Conservation (phyloP, 2,329 filamentous ascomycete species). For the Juglanconis oblonga region DNA sequence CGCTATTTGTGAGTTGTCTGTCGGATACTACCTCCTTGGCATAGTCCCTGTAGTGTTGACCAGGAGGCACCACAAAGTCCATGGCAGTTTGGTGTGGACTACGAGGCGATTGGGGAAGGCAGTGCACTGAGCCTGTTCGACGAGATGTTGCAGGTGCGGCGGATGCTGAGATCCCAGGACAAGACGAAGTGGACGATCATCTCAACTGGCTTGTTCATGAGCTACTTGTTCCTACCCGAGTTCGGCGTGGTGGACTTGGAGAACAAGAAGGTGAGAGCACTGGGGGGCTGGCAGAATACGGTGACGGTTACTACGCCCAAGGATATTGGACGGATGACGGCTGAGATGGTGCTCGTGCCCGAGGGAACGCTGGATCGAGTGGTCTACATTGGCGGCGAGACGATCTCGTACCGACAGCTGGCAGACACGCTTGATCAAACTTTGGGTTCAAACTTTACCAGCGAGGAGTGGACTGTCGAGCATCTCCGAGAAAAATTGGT, state of each 20-base stretch:
- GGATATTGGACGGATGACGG: conserved; percentile 63
- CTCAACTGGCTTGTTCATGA: conserved; percentile 69
- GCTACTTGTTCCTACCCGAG: conserved; percentile 60
- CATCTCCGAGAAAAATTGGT: conserved; percentile 43
- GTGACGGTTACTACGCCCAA: conserved; percentile 61
- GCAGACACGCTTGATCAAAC: conserved; percentile 50
- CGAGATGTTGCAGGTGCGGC: conserved; percentile 61
- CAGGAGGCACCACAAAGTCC: conserved; percentile 33
- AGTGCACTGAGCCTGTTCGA: conserved; percentile 64
- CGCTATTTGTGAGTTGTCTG: conserved; percentile 46
- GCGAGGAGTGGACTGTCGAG: conserved; percentile 48
- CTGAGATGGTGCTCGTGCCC: conserved; percentile 50
- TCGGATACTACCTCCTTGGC: neutral
- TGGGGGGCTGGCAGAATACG: conserved; percentile 59
- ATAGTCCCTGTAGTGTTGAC: neutral
- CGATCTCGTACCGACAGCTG: conserved; percentile 53
- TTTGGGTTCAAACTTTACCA: conserved; percentile 38
- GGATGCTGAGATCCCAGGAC: conserved; percentile 45
- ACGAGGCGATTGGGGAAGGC: conserved; percentile 59
- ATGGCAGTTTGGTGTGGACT: conserved; percentile 74
- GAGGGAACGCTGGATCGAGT: conserved; percentile 36
- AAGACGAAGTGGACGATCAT: conserved; percentile 60
- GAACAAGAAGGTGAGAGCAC: conserved; percentile 42
- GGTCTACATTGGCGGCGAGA: conserved; percentile 61
- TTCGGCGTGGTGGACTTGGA: conserved; percentile 61